These are phyloP conservation scores for Fagopyrum esculentum DNA, from an alignment of 148 eudicot species.

Conservation along the genomic window DNA sequence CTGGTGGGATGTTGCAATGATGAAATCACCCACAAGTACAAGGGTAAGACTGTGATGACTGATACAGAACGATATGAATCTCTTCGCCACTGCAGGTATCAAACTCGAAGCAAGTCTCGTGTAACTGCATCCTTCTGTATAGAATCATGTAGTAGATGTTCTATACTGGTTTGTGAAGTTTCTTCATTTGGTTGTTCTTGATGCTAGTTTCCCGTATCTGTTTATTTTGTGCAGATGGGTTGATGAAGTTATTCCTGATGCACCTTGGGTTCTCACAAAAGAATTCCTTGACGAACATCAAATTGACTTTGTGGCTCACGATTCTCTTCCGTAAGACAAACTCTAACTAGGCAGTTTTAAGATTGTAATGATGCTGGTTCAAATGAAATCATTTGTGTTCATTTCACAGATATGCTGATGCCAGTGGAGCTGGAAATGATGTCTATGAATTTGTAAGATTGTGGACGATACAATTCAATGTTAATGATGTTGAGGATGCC, in stretches of 20 bases:
- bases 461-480: not conserved
- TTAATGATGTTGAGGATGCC: not conserved
- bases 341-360: not conserved
- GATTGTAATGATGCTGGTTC: not conserved
- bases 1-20: slow-evolving; percentile 74
- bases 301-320: slow-evolving; percentile 75
- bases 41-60: slow-evolving; percentile 76
- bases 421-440: slow-evolving; percentile 68
- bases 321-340: slow-evolving; percentile 59
- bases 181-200: not conserved
- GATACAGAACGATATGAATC: slow-evolving; percentile 66
- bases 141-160: no score
- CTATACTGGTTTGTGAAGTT: not conserved
- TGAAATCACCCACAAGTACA: slow-evolving; percentile 49
- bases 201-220: not conserved
- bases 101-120: no score
- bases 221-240: slow-evolving; percentile 49
- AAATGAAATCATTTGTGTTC: not conserved
- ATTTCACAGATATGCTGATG: slow-evolving; percentile 54
- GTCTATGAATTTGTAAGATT: slow-evolving; percentile 73
- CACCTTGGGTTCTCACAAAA: slow-evolving; percentile 62
- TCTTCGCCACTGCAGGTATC: slow-evolving; percentile 73
- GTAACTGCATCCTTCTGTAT: no score
- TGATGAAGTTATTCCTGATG: slow-evolving; percentile 78
- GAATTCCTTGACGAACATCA: slow-evolving; percentile 61